Conservation (phyloP, 2,329 filamentous ascomycete genomes). For the Trichocomaceae sp. region DNA sequence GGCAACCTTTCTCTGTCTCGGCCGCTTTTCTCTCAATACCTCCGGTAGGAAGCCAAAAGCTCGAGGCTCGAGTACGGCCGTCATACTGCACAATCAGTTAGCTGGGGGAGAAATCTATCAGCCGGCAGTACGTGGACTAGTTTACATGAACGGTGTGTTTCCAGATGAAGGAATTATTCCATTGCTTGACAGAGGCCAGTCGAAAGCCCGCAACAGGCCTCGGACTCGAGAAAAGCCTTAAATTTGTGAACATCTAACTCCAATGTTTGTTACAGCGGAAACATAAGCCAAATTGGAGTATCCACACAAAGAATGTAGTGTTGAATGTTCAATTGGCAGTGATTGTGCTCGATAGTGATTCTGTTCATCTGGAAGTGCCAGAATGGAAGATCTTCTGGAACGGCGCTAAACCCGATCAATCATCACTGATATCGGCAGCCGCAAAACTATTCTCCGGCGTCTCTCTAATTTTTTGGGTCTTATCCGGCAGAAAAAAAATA, state of each 20-base stretch:
- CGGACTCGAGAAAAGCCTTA: slow-evolving; percentile 19
- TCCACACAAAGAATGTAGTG: not conserved
- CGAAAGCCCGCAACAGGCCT: slow-evolving; percentile 21
- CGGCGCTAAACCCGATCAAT: slow-evolving; percentile 4
- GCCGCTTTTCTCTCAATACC: slow-evolving; percentile 53
- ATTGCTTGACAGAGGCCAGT: slow-evolving; percentile 21
- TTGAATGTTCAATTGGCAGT: not conserved
- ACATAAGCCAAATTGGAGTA: not conserved
- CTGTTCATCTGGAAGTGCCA: slow-evolving; percentile 4
- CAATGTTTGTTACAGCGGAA: not conserved
- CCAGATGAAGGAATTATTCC: slow-evolving; percentile 16
- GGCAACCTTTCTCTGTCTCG: slow-evolving; percentile 41
- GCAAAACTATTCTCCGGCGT: slow-evolving; percentile 24
- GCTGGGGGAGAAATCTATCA: not conserved
- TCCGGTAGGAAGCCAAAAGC: slow-evolving; percentile 71
- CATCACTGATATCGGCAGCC: slow-evolving; percentile 11
- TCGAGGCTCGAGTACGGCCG: slow-evolving; percentile 58
- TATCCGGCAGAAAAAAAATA: slow-evolving; percentile 28
- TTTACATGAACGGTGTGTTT: slow-evolving; percentile 34
- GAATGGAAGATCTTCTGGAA: not conserved
- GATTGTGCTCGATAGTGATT: not conserved
- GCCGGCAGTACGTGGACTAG: not conserved
- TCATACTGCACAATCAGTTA: slow-evolving; percentile 40
- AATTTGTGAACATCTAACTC: slow-evolving; percentile 21
- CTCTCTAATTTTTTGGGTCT: slow-evolving; percentile 16